Base-by-base conservation (phyloP, 441 rosid genomes). In the Brassica hybrid region DNA sequence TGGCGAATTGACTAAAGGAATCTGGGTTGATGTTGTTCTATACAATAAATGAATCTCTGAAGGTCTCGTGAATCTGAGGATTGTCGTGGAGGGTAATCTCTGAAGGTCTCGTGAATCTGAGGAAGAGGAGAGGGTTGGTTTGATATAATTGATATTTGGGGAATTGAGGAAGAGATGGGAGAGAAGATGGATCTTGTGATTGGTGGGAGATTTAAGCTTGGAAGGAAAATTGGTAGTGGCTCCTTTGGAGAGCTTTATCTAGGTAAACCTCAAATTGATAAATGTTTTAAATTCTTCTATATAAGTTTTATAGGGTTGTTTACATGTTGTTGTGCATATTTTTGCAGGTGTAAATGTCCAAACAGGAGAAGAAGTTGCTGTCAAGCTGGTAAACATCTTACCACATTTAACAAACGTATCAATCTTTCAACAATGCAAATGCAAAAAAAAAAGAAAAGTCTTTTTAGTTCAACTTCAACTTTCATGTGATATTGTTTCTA, bases 201-300 rank as follows among this genome's bases (percentile, higher is more conserved):
- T 73, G 97, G 91, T 79, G 97, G 90, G 19, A 94, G 90, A 78
- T 94, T 89, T 81, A 94, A 88, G 90, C 89, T 94, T 38, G 97
- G 96, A 54, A 89, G 98, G 83, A 94, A 94, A 91, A 94, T 94
- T 79, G 98, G 98, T 61, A 88, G 97, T 83, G 98, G 98, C 63
- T 94, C 98, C 43, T 94, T 94, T 60, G 98, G 98, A 36, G 96
- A 91, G 78, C 97, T 94, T 27, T 94, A 88, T 85, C 80, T 91
- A 75, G 98, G 98, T 94, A 83, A 0, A 9, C 17, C 56, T n/a
- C 2, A 48, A 17, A 61, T 0, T 34, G 58, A 61, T 2, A 65
- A 21, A 13, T 5, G 1, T 10, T 63, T 2, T 17, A 12, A 32
- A 17, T 23, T 56, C 32, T 45, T 17, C 5, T 27, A 13, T 58